Evolutionary conservation across 345 rosid genomes (phyloP).

Genomic region (Eucalyptus grandis): DNA sequence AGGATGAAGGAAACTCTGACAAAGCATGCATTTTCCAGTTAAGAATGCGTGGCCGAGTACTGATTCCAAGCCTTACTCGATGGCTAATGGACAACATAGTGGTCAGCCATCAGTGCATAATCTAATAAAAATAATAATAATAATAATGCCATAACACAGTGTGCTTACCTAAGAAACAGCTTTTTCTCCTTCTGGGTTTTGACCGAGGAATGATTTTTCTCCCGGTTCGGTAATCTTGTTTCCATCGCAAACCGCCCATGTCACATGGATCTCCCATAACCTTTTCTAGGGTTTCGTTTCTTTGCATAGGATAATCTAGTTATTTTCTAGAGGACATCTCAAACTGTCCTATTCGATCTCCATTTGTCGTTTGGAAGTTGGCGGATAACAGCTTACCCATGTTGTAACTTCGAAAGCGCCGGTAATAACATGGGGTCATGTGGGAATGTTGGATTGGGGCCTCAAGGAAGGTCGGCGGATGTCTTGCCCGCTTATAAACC

Average conservation of each 20-base stretch:
- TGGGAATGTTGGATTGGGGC: slow-evolving; percentile 5
- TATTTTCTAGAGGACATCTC: not conserved
- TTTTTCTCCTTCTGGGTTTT: not conserved
- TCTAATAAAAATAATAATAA: not conserved
- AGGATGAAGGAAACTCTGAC: not conserved
- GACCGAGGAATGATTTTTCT: not conserved
- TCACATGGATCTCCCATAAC: not conserved
- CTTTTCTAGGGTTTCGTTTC: not conserved
- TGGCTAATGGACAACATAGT: not conserved
- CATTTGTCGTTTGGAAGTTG: not conserved
- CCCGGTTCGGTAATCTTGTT: not conserved
- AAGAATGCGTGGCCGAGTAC: not conserved
- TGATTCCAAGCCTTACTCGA: not conserved
- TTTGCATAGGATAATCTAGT: not conserved
- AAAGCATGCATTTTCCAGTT: not conserved
- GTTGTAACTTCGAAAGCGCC: not conserved
- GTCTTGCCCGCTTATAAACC: not conserved
- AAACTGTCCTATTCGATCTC: not conserved
- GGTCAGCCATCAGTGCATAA: not conserved
- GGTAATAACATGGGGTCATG: slow-evolving; percentile 33
- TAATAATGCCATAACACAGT: not conserved
- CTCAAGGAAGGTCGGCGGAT: not conserved
- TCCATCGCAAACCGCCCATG: not conserved
- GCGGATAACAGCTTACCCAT: not conserved
- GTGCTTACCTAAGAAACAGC: not conserved